Base-by-base conservation (phyloP, 129 eudicot genomes). In the Arctium minus region DNA sequence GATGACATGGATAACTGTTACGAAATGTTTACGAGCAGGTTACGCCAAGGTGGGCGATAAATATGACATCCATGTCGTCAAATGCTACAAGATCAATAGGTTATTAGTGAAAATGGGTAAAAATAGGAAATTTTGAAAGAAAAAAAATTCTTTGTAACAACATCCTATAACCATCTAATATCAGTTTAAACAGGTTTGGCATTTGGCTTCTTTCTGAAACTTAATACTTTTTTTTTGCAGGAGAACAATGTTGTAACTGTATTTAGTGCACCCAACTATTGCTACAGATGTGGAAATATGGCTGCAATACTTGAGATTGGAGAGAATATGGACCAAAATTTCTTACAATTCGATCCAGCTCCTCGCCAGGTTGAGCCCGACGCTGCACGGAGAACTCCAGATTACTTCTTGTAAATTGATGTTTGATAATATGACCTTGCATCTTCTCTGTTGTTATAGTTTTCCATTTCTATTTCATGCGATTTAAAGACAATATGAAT, bases 291-390 rank as follows among this genome's bases (percentile, higher is more conserved):
- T 69, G 89, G 89, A 65, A 86, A 86, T 82, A 82, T 86, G 89
- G 89, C 86, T 77, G 89, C 86, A 4, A 86, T 86, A 77, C 88
- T 86, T 72, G 88, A 86, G 76, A 79, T 86, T 40, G 90, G 92
- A 53, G 92, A 89, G 76, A 86, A 89, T 6, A 89, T 89, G 92
- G 92, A 89, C 78, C 86, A 79, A 68, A 89, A 89, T 69, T 89
- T 89, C 86, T 84, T 89, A 56, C 92, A 89, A 44, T 89, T 89
- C 72, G 92, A 89, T 53, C 92, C 92, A n/a, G 90, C 92, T n/a
- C 92, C 92, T 35, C 88, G 92, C 38, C 86, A 82, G 83, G 80
- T 81, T 37, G 88, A 86, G 85, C 88, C 88, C 5, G 86, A 86
- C 3, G 64, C 88, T 40, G 85, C 88, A 3, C 88, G 90, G 46